Conservation (phyloP, 2,329 filamentous ascomycete genomes). For the Teratosphaeria epicoccoides region DNA sequence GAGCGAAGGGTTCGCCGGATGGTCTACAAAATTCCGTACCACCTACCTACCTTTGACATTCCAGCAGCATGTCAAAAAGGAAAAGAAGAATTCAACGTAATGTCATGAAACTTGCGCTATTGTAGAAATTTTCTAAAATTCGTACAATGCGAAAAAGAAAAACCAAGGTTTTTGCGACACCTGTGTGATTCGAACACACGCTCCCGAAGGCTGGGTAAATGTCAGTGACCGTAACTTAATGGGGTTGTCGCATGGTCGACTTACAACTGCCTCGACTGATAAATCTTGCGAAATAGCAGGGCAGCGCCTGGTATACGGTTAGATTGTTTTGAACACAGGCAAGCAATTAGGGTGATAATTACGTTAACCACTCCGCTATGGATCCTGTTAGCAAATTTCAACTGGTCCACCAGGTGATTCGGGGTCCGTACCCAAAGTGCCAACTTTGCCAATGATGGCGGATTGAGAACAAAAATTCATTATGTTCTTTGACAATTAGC, state of each 20-base stretch:
- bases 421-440: conserved; percentile 1
- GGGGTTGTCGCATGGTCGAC: neutral
- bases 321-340: no score
- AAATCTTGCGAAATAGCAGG: conserved; percentile 5
- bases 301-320: no score
- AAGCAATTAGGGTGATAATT: no score
- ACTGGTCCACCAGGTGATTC: neutral
- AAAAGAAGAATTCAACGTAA: no score
- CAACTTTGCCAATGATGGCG: neutral
- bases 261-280: conserved; percentile 20
- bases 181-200: conserved; percentile 35
- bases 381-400: neutral
- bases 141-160: neutral
- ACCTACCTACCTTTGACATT: no score
- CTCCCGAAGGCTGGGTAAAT: conserved; percentile 24
- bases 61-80: no score
- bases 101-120: no score
- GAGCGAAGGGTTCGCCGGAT: no score
- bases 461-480: no score
- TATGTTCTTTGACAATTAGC: no score
- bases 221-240: neutral
- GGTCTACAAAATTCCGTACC: no score
- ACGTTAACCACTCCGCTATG: conserved; percentile 9
- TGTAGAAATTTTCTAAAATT: no score
- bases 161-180: conserved; percentile 12